A percentile compares a stretch with the other conserved stretches of the same genome.
Conservation (phyloP, 2,329 filamentous ascomycete genomes). For the Penicillium digitatum region DNA sequence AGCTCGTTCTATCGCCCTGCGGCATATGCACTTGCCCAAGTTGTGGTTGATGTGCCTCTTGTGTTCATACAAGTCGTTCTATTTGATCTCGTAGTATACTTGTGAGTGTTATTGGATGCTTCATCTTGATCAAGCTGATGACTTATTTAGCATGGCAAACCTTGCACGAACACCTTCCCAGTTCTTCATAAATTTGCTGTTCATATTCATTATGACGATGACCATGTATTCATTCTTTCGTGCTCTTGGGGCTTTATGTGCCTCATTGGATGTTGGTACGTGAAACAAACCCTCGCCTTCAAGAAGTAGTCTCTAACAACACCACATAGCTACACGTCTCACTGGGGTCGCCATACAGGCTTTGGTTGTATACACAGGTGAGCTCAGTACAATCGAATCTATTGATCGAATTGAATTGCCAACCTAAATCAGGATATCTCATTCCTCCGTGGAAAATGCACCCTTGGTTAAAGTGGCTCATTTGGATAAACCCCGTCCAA, state of each 20-base stretch:
- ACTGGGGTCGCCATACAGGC: conserved; percentile 49
- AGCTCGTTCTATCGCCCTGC: conserved; percentile 62
- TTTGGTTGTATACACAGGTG: conserved; percentile 56
- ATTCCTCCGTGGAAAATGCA: conserved; percentile 61
- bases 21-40: conserved; percentile 57
- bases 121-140: background rate
- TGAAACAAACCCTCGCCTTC: background rate
- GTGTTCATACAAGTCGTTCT: conserved; percentile 56
- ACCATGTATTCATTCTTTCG: conserved; percentile 55
- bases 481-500: conserved; percentile 63
- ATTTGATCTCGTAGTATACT: conserved; percentile 61
- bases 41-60: conserved; percentile 55
- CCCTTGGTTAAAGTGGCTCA: conserved; percentile 61
- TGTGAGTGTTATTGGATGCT: conserved; percentile 28
- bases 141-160: conserved; percentile 47
- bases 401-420: background rate
- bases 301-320: background rate
- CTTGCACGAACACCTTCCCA: conserved; percentile 55
- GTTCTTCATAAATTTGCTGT: conserved; percentile 59
- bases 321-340: conserved; percentile 43
- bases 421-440: conserved; percentile 52
- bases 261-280: conserved; percentile 48
- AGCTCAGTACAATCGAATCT: background rate
- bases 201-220: conserved; percentile 53
- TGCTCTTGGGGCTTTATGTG: conserved; percentile 47